Evolutionary conservation across 179 eudicot genomes (phyloP), one percentile per base, ranked within the genome.

Genomic region (Silene coronaria): DNA sequence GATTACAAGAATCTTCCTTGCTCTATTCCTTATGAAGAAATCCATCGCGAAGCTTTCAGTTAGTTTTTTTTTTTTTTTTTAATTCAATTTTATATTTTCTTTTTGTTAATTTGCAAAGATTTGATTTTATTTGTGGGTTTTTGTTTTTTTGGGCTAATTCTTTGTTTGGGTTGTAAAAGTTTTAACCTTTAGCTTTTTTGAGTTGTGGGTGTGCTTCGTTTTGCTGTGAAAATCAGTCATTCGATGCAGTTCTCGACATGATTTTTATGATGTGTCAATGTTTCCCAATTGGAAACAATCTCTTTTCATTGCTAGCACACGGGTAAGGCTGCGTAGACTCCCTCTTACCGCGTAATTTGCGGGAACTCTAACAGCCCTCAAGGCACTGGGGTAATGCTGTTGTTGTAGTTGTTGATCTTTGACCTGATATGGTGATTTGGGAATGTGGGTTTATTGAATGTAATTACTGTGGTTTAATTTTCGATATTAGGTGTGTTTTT

Each of bases 11-110:
- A 85, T 80, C 86, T 92, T 11, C 94, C 97, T 59, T 87, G 91
- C 63, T 96, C 97, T 30, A 77, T 92, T 72, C 89, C 98, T 0
- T 94, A 87, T 78, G 98, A 94, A 81, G 98, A 92, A 78, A 85
- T 88, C 75, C 94, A 90, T 42, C 94, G 97, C 45, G 98, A 94
- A 85, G 91, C 97, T 74, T 65, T 89, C 66, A 94, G 98, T 91
- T 76, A 77, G 88, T 90, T 62, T 28, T 32, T 66, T 8, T 27
- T 30, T 67, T 28, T 6, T 66, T 27, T 30, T 67, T 30, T 6
- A 16, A 11, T 57, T 45, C 68, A n/a, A n/a, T 6, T 7, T 1
- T 67, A 4, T 4, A n/a, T 51, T 64, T 3, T 1, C 48, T 28
- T 67, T 17, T 9, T 8, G 3, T 14, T 69, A 4, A n/a, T 45